Conservation (phyloP, 176 grass and related monocot genomes). For the Saccharum officinarum region DNA sequence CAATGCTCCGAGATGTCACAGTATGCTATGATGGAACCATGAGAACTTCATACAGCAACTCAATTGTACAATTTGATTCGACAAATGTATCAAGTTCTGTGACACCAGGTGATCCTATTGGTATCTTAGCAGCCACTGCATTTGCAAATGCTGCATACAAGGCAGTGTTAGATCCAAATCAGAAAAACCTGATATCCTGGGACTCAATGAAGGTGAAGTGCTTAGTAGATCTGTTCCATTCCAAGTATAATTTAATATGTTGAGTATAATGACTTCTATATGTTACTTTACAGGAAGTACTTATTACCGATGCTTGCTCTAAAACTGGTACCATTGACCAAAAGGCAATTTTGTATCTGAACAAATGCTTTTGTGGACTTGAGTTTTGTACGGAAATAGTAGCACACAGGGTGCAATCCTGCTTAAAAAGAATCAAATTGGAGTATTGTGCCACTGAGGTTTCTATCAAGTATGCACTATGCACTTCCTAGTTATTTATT, state of each 20-base stretch:
- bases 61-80: slow-evolving; percentile 37
- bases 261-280: background rate
- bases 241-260: slow-evolving; percentile 22
- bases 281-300: slow-evolving; percentile 54
- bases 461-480: slow-evolving; percentile 54
- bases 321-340: slow-evolving; percentile 31
- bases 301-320: slow-evolving; percentile 43
- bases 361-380: slow-evolving; percentile 35
- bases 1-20: slow-evolving; percentile 62
- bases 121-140: slow-evolving; percentile 66
- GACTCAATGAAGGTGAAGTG: slow-evolving; percentile 58
- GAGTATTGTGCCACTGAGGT: slow-evolving; percentile 42
- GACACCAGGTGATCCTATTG: slow-evolving; percentile 65
- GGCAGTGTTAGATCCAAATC: slow-evolving; percentile 58
- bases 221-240: slow-evolving; percentile 6
- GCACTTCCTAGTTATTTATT: slow-evolving; percentile 7
- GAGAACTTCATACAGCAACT: slow-evolving; percentile 50
- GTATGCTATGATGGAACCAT: slow-evolving; percentile 66
- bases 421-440: slow-evolving; percentile 54
- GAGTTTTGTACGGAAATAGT: slow-evolving; percentile 53
- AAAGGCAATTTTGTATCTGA: slow-evolving; percentile 53
- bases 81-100: slow-evolving; percentile 3
- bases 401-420: slow-evolving; percentile 39
- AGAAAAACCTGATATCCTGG: slow-evolving; percentile 53
- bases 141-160: slow-evolving; percentile 70